Conservation (phyloP, 2,329 filamentous ascomycete species). For the Xylariaceae sp. region DNA sequence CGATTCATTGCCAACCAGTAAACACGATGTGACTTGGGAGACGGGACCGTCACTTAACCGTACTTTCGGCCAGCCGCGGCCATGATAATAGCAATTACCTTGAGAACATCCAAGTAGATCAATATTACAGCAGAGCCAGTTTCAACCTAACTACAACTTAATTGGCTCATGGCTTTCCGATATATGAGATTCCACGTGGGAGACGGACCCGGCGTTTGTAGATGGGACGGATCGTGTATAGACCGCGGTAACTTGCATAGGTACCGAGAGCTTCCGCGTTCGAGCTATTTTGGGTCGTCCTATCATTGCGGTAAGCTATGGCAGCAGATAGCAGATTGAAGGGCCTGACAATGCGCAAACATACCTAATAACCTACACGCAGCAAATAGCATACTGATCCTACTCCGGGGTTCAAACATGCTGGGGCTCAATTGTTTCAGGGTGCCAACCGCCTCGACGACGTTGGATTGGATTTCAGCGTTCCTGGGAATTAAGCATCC, state of each 20-base stretch:
- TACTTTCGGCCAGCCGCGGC: slow-evolving; percentile 4
- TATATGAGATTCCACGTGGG: slow-evolving; percentile 28
- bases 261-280: slow-evolving; percentile 26
- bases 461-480: slow-evolving; percentile 24
- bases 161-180: slow-evolving; percentile 21
- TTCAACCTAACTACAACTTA: slow-evolving; percentile 7
- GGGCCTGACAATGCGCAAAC: slow-evolving; percentile 20
- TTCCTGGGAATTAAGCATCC: slow-evolving; percentile 13
- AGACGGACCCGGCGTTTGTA: slow-evolving; percentile 14
- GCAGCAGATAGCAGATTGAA: slow-evolving; percentile 8
- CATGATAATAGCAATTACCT: not conserved
- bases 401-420: slow-evolving; percentile 22
- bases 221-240: slow-evolving; percentile 26
- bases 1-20: not conserved
- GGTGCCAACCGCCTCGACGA: slow-evolving; percentile 13
- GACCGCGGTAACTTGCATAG: slow-evolving; percentile 27
- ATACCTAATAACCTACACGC: slow-evolving; percentile 23
- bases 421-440: slow-evolving; percentile 31
- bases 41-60: slow-evolving; percentile 21
- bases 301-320: slow-evolving; percentile 24
- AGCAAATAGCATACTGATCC: slow-evolving; percentile 30
- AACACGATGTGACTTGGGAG: slow-evolving; percentile 6
- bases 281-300: slow-evolving; percentile 29
- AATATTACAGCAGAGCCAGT: slow-evolving; percentile 17
- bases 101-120: slow-evolving; percentile 5